Evolutionary conservation across 2,329 filamentous ascomycete species (phyloP).

Genomic region (Fusarium tjaetaba): DNA sequence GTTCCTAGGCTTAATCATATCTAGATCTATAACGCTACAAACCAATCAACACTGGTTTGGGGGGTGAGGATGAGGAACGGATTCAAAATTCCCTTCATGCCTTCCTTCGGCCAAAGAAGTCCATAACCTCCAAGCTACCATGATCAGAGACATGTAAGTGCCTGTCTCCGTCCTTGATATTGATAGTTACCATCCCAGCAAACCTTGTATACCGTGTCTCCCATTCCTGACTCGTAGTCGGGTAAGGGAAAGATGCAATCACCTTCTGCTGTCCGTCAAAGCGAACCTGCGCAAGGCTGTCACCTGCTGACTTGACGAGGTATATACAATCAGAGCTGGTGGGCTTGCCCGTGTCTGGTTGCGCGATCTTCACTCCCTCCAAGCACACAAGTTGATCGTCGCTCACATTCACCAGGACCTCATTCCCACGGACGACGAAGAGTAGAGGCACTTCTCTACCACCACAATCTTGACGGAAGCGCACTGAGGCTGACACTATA

Average conservation of each 20-base stretch:
- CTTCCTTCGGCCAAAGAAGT: not conserved
- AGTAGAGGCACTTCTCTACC: not conserved
- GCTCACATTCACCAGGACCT: not conserved
- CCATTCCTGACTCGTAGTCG: not conserved
- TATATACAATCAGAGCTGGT: not conserved
- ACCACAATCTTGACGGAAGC: not conserved
- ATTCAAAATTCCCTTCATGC: not conserved
- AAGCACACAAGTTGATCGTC: not conserved
- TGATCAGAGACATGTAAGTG: not conserved
- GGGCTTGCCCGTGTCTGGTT: not conserved
- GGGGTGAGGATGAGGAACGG: no score
- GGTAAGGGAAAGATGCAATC: not conserved
- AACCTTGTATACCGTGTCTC: not conserved
- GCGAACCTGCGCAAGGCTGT: not conserved
- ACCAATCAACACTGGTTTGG: fast-evolving
- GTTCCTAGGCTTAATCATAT: no score
- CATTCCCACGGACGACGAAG: not conserved
- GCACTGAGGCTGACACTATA: not conserved
- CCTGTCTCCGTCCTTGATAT: not conserved
- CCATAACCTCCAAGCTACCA: not conserved
- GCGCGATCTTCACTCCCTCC: not conserved
- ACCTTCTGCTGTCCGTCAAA: not conserved
- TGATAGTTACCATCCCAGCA: not conserved
- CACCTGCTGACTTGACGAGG: not conserved
- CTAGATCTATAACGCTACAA: fast-evolving